Evolutionary conservation across 2,329 filamentous ascomycete species (phyloP).

Genomic region (Trichocomaceae sp.): DNA sequence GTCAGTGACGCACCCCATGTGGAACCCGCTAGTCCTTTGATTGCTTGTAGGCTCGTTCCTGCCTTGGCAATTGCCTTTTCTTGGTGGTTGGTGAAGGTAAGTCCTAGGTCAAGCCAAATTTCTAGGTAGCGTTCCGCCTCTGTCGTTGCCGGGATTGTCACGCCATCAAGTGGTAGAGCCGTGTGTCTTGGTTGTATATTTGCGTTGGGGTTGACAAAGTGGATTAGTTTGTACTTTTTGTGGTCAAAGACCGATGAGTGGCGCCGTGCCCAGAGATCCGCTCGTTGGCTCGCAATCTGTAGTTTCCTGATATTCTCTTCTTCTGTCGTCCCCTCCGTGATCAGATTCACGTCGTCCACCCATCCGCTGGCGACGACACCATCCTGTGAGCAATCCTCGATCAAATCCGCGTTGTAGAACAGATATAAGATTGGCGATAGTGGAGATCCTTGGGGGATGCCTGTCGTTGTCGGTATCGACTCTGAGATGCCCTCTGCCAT

Average conservation of each 20-base stretch:
- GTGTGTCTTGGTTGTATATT: too few species aligned
- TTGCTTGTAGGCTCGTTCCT: background rate
- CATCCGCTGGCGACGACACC: background rate
- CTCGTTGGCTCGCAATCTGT: background rate
- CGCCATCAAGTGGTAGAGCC: too few species aligned
- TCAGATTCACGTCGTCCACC: background rate
- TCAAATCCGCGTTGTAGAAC: conserved; percentile 14
- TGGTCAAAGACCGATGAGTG: background rate
- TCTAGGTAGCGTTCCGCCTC: background rate
- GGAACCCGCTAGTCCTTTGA: background rate
- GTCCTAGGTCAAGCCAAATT: background rate
- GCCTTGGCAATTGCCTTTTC: background rate
- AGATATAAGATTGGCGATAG: background rate
- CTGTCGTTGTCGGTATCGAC: background rate
- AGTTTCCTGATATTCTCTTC: background rate
- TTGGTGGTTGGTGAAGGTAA: background rate
- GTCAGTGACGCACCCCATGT: background rate
- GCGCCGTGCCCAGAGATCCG: background rate
- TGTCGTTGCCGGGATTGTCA: rapidly evolving
- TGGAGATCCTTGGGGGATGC: background rate
- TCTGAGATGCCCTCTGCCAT: background rate
- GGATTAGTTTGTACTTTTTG: background rate
- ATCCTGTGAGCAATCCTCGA: conserved; percentile 11
- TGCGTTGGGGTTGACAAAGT: background rate
- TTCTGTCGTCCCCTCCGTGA: background rate